Percentiles rank a stretch among this genome's conserved stretches.
Conservation (phyloP, 345 rosid genomes). For the Conringia planisiliqua region DNA sequence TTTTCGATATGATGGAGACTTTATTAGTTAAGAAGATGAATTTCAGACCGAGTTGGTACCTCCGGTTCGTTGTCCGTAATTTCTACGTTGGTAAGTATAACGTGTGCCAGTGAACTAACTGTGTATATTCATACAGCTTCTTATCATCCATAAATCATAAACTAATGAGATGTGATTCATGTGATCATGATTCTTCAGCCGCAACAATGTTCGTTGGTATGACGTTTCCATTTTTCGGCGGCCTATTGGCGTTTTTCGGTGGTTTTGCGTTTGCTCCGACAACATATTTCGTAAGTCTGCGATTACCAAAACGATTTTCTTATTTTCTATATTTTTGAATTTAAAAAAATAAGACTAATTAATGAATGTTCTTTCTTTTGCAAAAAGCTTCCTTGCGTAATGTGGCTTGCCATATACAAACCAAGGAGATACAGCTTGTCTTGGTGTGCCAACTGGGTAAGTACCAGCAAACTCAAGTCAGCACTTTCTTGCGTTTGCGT, state of each 20-base stretch:
- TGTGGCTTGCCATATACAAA: conserved; percentile 69
- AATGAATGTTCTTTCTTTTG: background rate
- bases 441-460: conserved; percentile 74
- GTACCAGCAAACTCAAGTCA: background rate
- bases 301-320: background rate
- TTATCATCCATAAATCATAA: background rate
- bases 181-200: conserved; percentile 34
- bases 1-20: conserved; percentile 67
- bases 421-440: conserved; percentile 62
- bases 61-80: conserved; percentile 48
- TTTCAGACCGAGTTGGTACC: conserved; percentile 37
- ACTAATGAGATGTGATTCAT: background rate
- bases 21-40: conserved; percentile 50
- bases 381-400: conserved; percentile 70
- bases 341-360: background rate
- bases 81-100: conserved; percentile 48
- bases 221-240: conserved; percentile 74
- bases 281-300: conserved; percentile 59
- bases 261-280: conserved; percentile 88
- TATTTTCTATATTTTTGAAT: background rate
- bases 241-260: conserved; percentile 63
- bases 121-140: background rate
- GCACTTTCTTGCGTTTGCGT: background rate
- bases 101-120: background rate
- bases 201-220: conserved; percentile 65